phyloP scores from a whole-genome alignment of 441 rosid genomes.

The Jatropha multifida region DNA sequence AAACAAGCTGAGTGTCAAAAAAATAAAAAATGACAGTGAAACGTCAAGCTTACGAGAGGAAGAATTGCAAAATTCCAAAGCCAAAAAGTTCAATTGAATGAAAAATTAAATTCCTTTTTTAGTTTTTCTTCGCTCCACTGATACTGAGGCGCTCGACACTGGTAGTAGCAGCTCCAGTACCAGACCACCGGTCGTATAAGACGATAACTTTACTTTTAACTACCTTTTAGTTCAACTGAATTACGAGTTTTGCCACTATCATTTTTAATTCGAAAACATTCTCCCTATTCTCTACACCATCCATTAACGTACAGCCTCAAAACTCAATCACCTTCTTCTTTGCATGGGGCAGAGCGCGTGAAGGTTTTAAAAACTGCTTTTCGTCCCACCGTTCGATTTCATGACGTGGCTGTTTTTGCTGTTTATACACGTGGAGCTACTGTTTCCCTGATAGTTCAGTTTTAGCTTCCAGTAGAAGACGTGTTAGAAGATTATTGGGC shows the following conservation, averaged over 20 bases:
- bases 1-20: background rate
- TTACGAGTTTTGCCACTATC: background rate
- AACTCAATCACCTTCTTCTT: background rate
- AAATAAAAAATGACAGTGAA: background rate
- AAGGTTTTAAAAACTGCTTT: background rate
- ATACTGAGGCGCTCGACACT: background rate
- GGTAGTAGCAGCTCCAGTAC: background rate
- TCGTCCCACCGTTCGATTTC: background rate
- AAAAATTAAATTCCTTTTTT: background rate
- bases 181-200: background rate
- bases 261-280: background rate
- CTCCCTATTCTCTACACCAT: background rate
- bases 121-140: background rate
- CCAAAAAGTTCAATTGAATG: background rate
- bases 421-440: background rate
- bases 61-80: conserved; percentile 8
- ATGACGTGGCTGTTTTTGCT: background rate
- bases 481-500: background rate
- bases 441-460: background rate
- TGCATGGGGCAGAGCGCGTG: background rate
- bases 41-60: conserved; percentile 9
- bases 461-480: background rate
- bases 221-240: background rate
- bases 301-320: background rate
- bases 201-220: background rate